Percentiles rank a stretch among this genome's conserved stretches.
Evolutionary conservation across 1,284 basidiomycete species (phyloP).

Genomic region (Melampsora larici-populina): DNA sequence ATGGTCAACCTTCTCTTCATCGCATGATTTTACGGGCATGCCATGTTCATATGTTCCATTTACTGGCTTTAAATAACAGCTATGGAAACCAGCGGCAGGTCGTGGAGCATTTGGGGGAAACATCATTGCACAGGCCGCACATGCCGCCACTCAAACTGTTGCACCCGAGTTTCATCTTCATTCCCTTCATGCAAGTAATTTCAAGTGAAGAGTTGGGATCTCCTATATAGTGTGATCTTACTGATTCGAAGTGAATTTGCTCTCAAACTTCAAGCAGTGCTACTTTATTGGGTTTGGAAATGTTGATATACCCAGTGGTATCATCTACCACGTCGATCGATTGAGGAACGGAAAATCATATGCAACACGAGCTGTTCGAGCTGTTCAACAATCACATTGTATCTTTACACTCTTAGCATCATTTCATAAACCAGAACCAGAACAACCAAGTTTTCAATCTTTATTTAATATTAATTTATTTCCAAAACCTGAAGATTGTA

Average conservation of each 20-base stretch:
- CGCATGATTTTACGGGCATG: not conserved
- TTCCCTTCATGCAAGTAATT: constrained; percentile 67
- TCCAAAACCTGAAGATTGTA: constrained; percentile 14
- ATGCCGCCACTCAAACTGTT: constrained; percentile 44
- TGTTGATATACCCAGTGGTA: constrained; percentile 62
- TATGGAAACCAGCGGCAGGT: constrained; percentile 66
- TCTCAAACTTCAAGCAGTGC: constrained; percentile 59
- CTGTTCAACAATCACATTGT: constrained; percentile 68
- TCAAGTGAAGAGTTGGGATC: not conserved
- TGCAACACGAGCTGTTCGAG: constrained; percentile 69
- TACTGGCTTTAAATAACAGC: constrained; percentile 54
- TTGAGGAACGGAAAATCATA: constrained; percentile 74
- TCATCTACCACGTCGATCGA: constrained; percentile 80
- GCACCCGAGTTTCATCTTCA: constrained; percentile 50
- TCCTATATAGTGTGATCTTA: constrained; percentile 48
- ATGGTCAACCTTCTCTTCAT: constrained; percentile 6
- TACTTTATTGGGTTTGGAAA: constrained; percentile 78
- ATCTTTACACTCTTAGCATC: constrained; percentile 83
- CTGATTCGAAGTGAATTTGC: not conserved
- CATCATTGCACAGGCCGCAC: constrained; percentile 62
- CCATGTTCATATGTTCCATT: not conserved
- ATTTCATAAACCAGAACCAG: constrained; percentile 74
- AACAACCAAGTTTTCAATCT: constrained; percentile 60
- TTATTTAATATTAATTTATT: constrained; percentile 2
- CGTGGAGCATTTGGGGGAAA: constrained; percentile 61